Evolutionary conservation across 208 protist genomes (phyloP), one percentile per base, ranked within the genome.

Genomic region (Acanthamoeba sp.): DNA sequence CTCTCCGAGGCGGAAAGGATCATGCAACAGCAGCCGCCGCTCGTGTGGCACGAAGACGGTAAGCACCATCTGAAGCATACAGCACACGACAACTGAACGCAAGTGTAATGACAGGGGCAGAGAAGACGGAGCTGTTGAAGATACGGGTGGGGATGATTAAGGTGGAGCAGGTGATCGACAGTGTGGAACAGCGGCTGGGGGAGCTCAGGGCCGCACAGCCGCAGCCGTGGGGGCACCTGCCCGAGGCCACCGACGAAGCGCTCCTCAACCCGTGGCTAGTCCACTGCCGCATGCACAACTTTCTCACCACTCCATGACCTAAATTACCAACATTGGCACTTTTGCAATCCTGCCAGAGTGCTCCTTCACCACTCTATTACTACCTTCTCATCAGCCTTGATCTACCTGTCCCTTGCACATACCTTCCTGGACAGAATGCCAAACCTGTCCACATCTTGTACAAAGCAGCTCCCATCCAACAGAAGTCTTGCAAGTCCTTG

Each of bases 1-100:
- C 84, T 91, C 6, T 91, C 55, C 36, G 84, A 91, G 55, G 84
- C 84, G 16, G 84, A 91, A 38, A 2, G 84, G 10, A 42, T 91
- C 20, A 62, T 91, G 55, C 48, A 22, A 9, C 16, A 22, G 20
- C 2, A 69, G 6, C 84, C 55, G 34, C 84, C 84, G 0, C 29
- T 73, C 36, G 84, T 91, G 52, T 91, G 84, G 84, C 84, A 57
- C 76, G 76, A 85, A 48, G 76, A 85, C 42, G 42, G 76, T 85
- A 64, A 3, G 27, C 16, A 64, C 57, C 57, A 64, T 6, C 16
- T 20, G 20, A 59, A 59, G 24, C 57, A 64, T 6, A 64, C 57
- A n/a, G 45, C 45, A 48, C 45, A 48, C 45, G 45, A 48, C 45
- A 3, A 48, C 45, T 38, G 7, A 29, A 3, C 45, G 20, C 29